Conservation (phyloP, 768 basidiomycete species). For the Candolleomyces eurysporus region DNA sequence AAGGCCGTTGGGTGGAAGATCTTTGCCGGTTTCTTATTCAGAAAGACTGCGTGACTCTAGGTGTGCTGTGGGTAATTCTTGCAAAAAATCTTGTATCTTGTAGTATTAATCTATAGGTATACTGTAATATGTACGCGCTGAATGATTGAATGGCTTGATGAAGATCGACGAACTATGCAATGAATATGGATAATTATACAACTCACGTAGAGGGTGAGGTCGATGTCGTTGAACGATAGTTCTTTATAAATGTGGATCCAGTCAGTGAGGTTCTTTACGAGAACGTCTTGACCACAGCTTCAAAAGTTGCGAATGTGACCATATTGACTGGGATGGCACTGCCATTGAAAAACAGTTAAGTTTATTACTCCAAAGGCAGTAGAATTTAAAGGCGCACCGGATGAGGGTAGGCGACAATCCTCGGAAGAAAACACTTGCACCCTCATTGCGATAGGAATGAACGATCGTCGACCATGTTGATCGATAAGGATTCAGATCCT, state of each 20-base stretch:
- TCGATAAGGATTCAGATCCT: conserved; percentile 49
- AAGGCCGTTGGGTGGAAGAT: conserved; percentile 11
- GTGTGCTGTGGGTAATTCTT: not conserved
- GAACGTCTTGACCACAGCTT: conserved; percentile 48
- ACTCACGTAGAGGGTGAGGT: too few relatives aligned
- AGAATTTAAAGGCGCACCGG: conserved; percentile 44
- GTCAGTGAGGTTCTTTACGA: conserved; percentile 9
- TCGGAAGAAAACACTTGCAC: conserved; percentile 66
- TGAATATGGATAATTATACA: too few relatives aligned
- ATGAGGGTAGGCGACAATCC: conserved; percentile 82
- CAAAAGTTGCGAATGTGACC: conserved; percentile 76
- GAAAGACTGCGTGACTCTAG: not conserved
- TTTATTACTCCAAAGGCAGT: not conserved
- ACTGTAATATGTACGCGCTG: too few relatives aligned
- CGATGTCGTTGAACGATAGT: too few relatives aligned
- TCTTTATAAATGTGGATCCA: too few relatives aligned
- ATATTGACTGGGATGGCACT: conserved; percentile 88
- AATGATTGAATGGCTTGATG: too few relatives aligned
- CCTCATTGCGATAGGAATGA: conserved; percentile 63
- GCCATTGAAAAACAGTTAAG: not conserved
- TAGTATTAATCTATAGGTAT: too few relatives aligned
- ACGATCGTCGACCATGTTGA: conserved; percentile 56
- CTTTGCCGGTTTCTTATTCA: conserved; percentile 3
- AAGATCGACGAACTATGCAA: too few relatives aligned
- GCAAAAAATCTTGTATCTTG: too few relatives aligned